Conservation (phyloP, 1,284 basidiomycete species). For the Ceratobasidium sp. region DNA sequence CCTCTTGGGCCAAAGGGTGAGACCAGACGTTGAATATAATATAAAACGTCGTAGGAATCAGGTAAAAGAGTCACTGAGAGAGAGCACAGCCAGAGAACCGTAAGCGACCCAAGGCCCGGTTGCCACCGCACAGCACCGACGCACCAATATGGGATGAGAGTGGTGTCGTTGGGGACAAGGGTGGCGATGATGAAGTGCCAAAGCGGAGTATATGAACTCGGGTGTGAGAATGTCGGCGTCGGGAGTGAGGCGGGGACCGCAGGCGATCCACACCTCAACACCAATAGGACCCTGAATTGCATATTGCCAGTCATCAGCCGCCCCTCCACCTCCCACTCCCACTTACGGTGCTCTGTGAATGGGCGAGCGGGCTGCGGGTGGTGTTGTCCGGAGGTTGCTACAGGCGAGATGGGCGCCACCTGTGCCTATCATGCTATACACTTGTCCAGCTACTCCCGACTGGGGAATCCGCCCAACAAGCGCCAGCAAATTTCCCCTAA, state of each 20-base stretch:
- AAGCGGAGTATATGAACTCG: neutral
- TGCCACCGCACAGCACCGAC: neutral
- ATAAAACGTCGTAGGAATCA: neutral
- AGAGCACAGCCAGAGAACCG: neutral
- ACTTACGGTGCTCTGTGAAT: neutral
- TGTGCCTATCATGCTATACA: too few species aligned
- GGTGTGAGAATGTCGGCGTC: neutral
- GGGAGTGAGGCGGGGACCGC: neutral
- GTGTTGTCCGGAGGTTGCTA: too few species aligned
- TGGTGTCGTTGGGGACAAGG: neutral
- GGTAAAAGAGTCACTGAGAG: neutral
- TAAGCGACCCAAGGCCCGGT: neutral
- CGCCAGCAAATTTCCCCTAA: neutral
- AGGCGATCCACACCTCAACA: conserved; percentile 20
- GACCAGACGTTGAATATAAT: neutral
- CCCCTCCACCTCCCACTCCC: neutral
- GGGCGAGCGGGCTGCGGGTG: too few species aligned
- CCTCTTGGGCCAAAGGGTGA: neutral
- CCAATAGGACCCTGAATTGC: conserved; percentile 16
- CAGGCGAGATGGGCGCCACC: too few species aligned
- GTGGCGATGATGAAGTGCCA: neutral
- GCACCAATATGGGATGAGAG: neutral
- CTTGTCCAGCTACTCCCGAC: neutral
- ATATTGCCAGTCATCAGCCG: neutral
- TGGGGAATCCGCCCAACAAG: neutral